Base-by-base conservation (phyloP, 495 filamentous ascomycete genomes). In the Bombardia bombarda region DNA sequence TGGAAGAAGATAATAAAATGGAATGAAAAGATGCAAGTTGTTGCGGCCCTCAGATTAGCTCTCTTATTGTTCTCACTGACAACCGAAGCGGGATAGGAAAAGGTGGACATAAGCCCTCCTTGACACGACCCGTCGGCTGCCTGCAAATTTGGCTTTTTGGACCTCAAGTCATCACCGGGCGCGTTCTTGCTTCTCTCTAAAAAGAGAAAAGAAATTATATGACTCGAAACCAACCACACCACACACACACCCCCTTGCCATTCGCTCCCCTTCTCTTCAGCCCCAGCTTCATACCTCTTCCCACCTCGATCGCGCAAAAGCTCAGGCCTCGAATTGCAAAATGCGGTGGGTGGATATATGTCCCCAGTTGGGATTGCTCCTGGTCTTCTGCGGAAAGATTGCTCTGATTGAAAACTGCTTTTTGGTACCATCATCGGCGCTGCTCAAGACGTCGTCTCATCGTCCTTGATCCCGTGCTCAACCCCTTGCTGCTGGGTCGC, bases 71-170 rank as follows among this genome's bases (percentile, higher is more conserved):
- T 76, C 73, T 72, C 74, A 78, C 51, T 32, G 71, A 58, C 62
- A 75, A 75, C 74, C 44, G 55, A 58, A 61, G 47, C 44, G 38
- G 42, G 38, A 37, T n/a, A 33, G 20, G 30, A 39, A 40, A 38
- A 41, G 38, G 32, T 32, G 19, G 20, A 21, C n/a, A n/a, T n/a
- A n/a, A n/a, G n/a, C n/a, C n/a, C n/a, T n/a, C 19, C 24, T 25
- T 41, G 37, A 42, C 42, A 52, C 21, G 51, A 42, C 50, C 50
- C 7, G 56, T 65, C 58, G 48, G 72, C 62, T 75, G 69, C 58
- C 72, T 78, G 67, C 74, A 76, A 75, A 72, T 78, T 76, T 76
- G 74, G 74, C 73, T 76, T 78, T 74, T 74, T 74, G 73, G 71
- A 66, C 66, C 43, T 70, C 70, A 13, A 54, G 60, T 78, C 74